A percentile compares a stretch with the other conserved stretches of the same genome.
Evolutionary conservation across 768 basidiomycete genomes (phyloP).

Genomic region (Hericium rajendrae): DNA sequence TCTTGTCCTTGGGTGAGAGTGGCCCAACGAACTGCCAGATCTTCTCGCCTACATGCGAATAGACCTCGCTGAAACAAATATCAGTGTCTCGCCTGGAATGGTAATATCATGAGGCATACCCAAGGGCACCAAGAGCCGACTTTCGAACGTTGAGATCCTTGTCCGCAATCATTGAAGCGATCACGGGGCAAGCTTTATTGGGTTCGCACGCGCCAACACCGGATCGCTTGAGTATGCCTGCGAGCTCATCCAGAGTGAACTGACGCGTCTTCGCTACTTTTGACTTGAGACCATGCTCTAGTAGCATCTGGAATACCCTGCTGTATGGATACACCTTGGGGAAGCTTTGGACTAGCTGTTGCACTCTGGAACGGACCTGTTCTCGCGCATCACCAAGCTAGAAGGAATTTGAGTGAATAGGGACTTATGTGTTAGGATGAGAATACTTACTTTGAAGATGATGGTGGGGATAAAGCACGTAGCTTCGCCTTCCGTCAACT

Average conservation of each 20-base stretch:
- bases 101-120: slow-evolving; percentile 37
- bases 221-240: slow-evolving; percentile 65
- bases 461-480: slow-evolving; percentile 83
- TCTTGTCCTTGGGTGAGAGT: slow-evolving; percentile 79
- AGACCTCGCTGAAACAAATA: slow-evolving; percentile 52
- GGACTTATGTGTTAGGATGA: neutral
- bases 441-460: slow-evolving; percentile 70
- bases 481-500: slow-evolving; percentile 81
- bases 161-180: slow-evolving; percentile 77
- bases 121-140: slow-evolving; percentile 72
- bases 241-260: slow-evolving; percentile 77
- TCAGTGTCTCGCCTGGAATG: neutral
- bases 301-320: slow-evolving; percentile 76
- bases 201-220: slow-evolving; percentile 80
- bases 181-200: slow-evolving; percentile 63
- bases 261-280: slow-evolving; percentile 90
- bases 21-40: slow-evolving; percentile 73
- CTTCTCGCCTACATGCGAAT: slow-evolving; percentile 74
- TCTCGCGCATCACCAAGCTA: slow-evolving; percentile 92
- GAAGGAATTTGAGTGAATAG: neutral
- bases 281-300: slow-evolving; percentile 82
- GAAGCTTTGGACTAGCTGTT: slow-evolving; percentile 74
- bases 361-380: slow-evolving; percentile 67
- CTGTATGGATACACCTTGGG: slow-evolving; percentile 92
- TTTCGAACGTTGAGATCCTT: slow-evolving; percentile 85